A percentile compares a stretch with the other conserved stretches of the same genome.
Conservation (phyloP, 2,329 filamentous ascomycete species). For the Xylaria sp. region DNA sequence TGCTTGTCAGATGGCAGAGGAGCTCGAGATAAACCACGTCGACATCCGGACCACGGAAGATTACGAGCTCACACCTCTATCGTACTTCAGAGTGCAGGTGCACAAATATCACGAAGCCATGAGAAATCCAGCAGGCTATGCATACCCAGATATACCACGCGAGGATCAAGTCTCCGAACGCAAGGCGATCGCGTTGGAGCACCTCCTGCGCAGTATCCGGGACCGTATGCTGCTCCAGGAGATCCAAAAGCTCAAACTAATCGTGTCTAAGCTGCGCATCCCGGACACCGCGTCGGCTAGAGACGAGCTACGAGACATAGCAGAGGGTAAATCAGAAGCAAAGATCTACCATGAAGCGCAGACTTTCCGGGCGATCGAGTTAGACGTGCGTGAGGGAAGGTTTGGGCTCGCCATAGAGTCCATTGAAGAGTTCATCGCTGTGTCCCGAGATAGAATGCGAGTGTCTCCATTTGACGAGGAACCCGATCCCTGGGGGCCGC, state of each 20-base stretch:
- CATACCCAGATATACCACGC: neutral
- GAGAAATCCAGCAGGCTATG: neutral
- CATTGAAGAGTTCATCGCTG: slow-evolving; percentile 36
- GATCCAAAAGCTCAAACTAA: slow-evolving; percentile 24
- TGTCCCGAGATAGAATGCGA: slow-evolving; percentile 30
- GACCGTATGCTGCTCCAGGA: slow-evolving; percentile 32
- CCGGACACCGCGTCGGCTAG: slow-evolving; percentile 6
- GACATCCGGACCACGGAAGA: slow-evolving; percentile 5
- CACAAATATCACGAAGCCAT: neutral
- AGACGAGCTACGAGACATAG: slow-evolving; percentile 21
- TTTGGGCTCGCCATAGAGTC: slow-evolving; percentile 35
- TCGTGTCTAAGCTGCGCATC: slow-evolving; percentile 30
- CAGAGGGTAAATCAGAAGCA: slow-evolving; percentile 29
- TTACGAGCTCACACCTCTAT: neutral
- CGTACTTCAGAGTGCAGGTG: neutral
- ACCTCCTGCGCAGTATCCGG: slow-evolving; percentile 35
- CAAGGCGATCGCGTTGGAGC: slow-evolving; percentile 31
- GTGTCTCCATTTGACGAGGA: slow-evolving; percentile 37
- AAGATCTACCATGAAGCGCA: slow-evolving; percentile 36
- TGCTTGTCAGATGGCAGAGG: neutral
- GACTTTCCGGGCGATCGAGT: slow-evolving; percentile 36
- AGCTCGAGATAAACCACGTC: slow-evolving; percentile 4
- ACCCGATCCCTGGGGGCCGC: neutral
- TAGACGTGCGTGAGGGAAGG: slow-evolving; percentile 28
- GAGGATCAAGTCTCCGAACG: neutral